Percentiles rank a stretch among this genome's conserved stretches.
Conservation (phyloP, 306 rosid species). For the Glycyrrhiza uralensis region DNA sequence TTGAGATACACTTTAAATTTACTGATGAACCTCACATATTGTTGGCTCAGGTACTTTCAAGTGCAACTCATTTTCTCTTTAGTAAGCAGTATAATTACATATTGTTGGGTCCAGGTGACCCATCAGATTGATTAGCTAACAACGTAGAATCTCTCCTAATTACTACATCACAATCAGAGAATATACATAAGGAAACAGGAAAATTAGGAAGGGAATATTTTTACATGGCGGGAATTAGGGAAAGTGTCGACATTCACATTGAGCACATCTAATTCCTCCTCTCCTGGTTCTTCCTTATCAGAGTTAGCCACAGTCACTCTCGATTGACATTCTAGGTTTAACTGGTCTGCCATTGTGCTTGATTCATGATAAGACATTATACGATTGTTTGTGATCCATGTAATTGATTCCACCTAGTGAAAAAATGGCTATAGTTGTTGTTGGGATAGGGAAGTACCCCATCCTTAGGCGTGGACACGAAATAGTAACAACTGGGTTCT, state of each 20-base stretch:
- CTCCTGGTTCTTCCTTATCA: not conserved
- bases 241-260: too few relatives aligned
- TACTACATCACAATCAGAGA: too few relatives aligned
- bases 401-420: not conserved
- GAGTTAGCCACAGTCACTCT: not conserved
- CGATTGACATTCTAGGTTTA: not conserved
- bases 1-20: conserved; percentile 70
- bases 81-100: not conserved
- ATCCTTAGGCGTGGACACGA: not conserved
- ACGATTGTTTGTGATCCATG: not conserved
- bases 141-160: too few relatives aligned
- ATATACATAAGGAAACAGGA: too few relatives aligned
- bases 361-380: not conserved
- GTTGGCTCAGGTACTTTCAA: conserved; percentile 66
- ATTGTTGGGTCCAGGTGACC: too few relatives aligned
- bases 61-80: conserved; percentile 5
- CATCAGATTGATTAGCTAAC: too few relatives aligned
- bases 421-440: not conserved
- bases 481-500: not conserved
- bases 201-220: too few relatives aligned
- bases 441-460: not conserved
- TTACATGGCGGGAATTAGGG: too few relatives aligned
- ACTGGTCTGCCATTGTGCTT: not conserved
- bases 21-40: conserved; percentile 64
- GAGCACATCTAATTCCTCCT: not conserved